These are phyloP conservation scores for Penicillium sp. DNA, from an alignment of 2,329 filamentous ascomycete species.

Conservation along the genomic window DNA sequence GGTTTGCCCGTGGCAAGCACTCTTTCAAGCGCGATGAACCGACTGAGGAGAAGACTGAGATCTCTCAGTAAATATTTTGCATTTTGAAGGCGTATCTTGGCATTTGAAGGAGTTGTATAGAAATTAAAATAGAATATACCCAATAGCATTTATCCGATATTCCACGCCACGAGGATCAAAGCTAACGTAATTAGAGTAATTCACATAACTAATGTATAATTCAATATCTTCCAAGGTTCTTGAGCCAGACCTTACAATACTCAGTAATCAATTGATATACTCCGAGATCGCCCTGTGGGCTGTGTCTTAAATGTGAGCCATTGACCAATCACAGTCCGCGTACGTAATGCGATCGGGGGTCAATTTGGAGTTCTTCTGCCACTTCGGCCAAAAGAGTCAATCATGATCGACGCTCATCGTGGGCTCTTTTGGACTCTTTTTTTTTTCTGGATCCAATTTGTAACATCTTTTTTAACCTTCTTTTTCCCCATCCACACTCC, in stretches of 20 bases:
- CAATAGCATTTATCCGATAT: neutral
- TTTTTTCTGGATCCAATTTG: neutral
- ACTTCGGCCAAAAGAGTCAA: constrained; percentile 20
- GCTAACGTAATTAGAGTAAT: too few species aligned
- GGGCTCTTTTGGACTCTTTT: neutral
- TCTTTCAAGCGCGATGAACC: neutral
- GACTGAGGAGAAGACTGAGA: neutral
- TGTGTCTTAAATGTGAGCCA: neutral
- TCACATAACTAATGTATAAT: too few species aligned
- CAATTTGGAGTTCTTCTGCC: constrained; percentile 12
- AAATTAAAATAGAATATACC: neutral
- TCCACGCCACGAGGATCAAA: too few species aligned
- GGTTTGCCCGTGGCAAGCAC: constrained; percentile 31
- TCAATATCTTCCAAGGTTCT: too few species aligned
- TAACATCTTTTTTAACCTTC: constrained; percentile 7
- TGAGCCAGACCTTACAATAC: too few species aligned
- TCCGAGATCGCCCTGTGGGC: neutral
- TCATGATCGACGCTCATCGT: constrained; percentile 5
- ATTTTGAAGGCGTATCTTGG: neutral
- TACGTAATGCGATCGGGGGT: constrained; percentile 22
- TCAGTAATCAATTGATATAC: neutral
- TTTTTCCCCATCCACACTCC: constrained; percentile 7
- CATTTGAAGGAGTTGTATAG: neutral
- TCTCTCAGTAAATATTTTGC: neutral
- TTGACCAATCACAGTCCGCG: neutral